phyloP scores from a whole-genome alignment of 345 rosid genomes.

The Ceriops decandra region DNA sequence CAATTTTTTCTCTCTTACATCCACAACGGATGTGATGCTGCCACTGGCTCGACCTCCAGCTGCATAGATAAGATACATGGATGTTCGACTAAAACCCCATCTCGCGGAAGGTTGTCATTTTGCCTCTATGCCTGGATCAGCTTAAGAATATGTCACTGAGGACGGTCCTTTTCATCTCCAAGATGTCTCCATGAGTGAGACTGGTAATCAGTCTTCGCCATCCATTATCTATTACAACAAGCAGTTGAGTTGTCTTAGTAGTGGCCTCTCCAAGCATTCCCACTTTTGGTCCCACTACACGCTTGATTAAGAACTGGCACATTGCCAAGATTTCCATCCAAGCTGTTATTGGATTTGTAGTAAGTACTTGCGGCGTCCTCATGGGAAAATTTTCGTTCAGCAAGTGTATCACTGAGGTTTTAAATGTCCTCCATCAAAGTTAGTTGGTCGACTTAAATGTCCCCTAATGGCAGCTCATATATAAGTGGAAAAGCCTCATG shows the following conservation, averaged over 20 bases:
- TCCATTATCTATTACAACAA: constrained; percentile 60
- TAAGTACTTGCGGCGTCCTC: neutral
- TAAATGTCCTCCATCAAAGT: neutral
- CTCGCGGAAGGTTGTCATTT: too few species aligned
- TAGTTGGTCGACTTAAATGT: too few species aligned
- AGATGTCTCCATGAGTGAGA: too few species aligned
- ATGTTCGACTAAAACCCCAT: too few species aligned
- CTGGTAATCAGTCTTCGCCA: too few species aligned
- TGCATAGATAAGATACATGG: neutral
- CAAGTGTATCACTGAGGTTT: neutral
- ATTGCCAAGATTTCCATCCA: constrained; percentile 79
- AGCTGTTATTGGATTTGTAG: constrained; percentile 27
- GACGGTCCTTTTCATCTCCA: too few species aligned
- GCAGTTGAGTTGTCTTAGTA: constrained; percentile 78
- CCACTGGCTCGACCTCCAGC: neutral
- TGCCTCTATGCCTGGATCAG: too few species aligned
- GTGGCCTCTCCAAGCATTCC: constrained; percentile 85
- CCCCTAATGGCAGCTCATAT: too few species aligned
- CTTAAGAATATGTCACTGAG: too few species aligned
- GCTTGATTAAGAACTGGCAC: constrained; percentile 69
- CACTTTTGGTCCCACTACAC: constrained; percentile 81
- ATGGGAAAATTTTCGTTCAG: neutral
- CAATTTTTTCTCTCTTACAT: too few species aligned
- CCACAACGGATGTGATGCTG: neutral
- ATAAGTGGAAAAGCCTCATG: too few species aligned